Percentiles rank a stretch among this genome's conserved stretches.
Evolutionary conservation across 1,139 yeast species (phyloP).

Genomic region (Pichia sp.): DNA sequence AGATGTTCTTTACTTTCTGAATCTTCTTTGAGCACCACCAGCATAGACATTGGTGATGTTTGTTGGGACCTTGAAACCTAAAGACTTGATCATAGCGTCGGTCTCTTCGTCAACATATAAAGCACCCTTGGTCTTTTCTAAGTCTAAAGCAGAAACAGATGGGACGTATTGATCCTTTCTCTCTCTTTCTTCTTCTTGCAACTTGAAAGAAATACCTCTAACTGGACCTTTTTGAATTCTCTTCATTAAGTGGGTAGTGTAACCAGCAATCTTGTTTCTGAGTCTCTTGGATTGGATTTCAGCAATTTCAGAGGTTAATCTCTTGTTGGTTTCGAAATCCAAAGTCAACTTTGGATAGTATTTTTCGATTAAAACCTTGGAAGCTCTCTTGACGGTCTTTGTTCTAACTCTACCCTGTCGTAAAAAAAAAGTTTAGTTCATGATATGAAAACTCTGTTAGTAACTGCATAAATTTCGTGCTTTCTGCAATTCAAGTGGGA

Average conservation of each 20-base stretch:
- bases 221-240: conserved; percentile 99
- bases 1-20: conserved; percentile 65
- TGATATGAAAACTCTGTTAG: conserved; percentile 15
- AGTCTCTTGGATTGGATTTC: conserved; percentile 99
- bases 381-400: conserved; percentile 99
- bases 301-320: conserved; percentile 97
- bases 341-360: conserved; percentile 99
- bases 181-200: conserved; percentile 99
- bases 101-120: conserved; percentile 98
- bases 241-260: conserved; percentile 99
- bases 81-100: conserved; percentile 90
- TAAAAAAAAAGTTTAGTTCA: conserved; percentile 12
- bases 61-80: conserved; percentile 95
- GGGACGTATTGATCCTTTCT: conserved; percentile 99
- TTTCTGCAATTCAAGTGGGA: no score
- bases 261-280: conserved; percentile 99
- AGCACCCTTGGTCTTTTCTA: conserved; percentile 93
- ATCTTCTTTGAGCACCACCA: conserved; percentile 91
- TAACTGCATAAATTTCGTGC: conserved; percentile 8
- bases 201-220: conserved; percentile 99
- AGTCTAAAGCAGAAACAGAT: conserved; percentile 99
- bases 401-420: conserved; percentile 95
- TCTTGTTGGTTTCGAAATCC: conserved; percentile 99
- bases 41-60: conserved; percentile 90
- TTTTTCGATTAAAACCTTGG: conserved; percentile 99